Conservation (phyloP, 371 early-diverging fungal genomes). For the Massospora cicadina region DNA sequence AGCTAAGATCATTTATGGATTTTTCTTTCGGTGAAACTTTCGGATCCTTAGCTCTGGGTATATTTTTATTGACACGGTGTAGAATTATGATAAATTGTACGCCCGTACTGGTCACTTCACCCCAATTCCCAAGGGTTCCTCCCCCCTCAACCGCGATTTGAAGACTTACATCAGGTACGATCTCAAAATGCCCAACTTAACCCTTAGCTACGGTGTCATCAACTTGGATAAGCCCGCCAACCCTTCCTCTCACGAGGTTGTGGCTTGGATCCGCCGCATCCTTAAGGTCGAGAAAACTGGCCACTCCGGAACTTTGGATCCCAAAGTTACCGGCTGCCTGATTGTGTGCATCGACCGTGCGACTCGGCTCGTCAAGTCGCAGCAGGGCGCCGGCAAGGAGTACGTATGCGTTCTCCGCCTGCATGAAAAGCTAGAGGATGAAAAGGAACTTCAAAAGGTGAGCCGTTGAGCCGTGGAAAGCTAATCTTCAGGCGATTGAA, state of each 20-base stretch:
- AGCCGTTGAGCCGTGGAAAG: conserved; percentile 2
- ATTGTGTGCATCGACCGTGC: conserved; percentile 98
- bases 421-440: conserved; percentile 78
- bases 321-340: conserved; percentile 98
- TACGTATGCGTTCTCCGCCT: conserved; percentile 96
- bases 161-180: conserved; percentile 63
- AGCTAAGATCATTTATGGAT: background rate
- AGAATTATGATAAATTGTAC: conserved; percentile 96
- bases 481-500: conserved; percentile 48
- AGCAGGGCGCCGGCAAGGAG: conserved; percentile 98
- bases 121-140: conserved; percentile 88
- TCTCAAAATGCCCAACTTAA: background rate
- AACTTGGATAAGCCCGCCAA: conserved; percentile 96
- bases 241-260: conserved; percentile 99
- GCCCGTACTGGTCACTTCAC: conserved; percentile 97
- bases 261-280: conserved; percentile 99
- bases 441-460: conserved; percentile 65
- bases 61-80: conserved; percentile 10
- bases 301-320: conserved; percentile 98
- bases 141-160: conserved; percentile 90
- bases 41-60: background rate
- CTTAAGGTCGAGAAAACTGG: conserved; percentile 98
- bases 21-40: background rate
- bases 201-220: conserved; percentile 82
- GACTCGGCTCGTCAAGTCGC: conserved; percentile 97